These are phyloP conservation scores for Fusarium torreyae DNA, from an alignment of 2,329 filamentous ascomycete species.

Conservation along the genomic window DNA sequence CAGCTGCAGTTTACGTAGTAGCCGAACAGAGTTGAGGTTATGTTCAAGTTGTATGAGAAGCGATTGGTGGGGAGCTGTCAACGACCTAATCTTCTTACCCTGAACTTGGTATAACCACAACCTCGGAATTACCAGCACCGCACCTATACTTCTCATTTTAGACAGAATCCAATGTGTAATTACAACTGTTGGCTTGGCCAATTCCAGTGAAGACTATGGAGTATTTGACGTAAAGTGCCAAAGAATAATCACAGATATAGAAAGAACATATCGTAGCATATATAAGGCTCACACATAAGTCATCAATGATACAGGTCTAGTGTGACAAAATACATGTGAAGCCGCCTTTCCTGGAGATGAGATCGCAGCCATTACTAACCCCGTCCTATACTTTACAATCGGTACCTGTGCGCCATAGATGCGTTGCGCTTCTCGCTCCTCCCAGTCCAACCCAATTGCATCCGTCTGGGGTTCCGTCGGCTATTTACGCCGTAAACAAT, in stretches of 20 bases:
- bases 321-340: conserved; percentile 51
- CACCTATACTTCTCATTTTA: background rate
- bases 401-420: conserved; percentile 41
- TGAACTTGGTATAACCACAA: background rate
- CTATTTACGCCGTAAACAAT: conserved; percentile 48
- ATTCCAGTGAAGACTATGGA: too few relatives aligned
- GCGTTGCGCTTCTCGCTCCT: conserved; percentile 39
- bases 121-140: background rate
- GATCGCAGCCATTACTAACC: conserved; percentile 49
- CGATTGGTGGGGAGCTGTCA: background rate
- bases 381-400: conserved; percentile 50
- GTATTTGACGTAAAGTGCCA: too few relatives aligned
- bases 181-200: too few relatives aligned
- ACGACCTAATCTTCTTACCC: conserved; percentile 10
- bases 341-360: conserved; percentile 51
- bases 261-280: conserved; percentile 1
- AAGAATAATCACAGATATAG: background rate
- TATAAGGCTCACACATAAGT: conserved; percentile 41
- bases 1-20: too few relatives aligned
- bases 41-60: background rate
- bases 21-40: background rate
- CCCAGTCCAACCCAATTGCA: conserved; percentile 40
- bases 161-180: background rate
- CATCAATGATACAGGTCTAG: conserved; percentile 45
- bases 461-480: conserved; percentile 45